Evolutionary conservation across 768 basidiomycete genomes (phyloP).

Genomic region (Leccinum longicurvipes): DNA sequence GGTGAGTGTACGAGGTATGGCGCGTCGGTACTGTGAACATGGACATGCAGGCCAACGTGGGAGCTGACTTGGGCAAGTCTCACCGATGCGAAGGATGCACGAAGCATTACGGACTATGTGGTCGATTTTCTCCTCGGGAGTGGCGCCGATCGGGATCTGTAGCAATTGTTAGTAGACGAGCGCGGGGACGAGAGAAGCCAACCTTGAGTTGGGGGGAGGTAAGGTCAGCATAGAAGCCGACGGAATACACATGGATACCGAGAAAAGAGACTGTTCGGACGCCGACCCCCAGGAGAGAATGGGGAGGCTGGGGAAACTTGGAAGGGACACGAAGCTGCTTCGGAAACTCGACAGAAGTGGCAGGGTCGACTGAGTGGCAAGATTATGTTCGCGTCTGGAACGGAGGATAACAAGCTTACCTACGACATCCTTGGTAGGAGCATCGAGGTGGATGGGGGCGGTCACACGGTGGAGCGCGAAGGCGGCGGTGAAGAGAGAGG

Average conservation of each 20-base stretch:
- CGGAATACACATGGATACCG: constrained; percentile 82
- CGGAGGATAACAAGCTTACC: constrained; percentile 11
- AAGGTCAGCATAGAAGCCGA: constrained; percentile 87
- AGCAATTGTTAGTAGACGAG: not conserved
- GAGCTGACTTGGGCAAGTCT: constrained; percentile 11
- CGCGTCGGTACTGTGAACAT: constrained; percentile 67
- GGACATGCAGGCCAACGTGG: not conserved
- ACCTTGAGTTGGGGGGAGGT: constrained; percentile 61
- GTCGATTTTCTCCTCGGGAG: constrained; percentile 67
- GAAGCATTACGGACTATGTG: constrained; percentile 64
- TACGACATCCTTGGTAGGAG: constrained; percentile 29
- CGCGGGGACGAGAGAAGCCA: constrained; percentile 7
- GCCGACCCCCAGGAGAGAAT: constrained; percentile 78
- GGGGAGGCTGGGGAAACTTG: constrained; percentile 55
- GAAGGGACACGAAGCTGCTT: constrained; percentile 60
- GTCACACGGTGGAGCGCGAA: constrained; percentile 25
- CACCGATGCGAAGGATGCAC: constrained; percentile 74
- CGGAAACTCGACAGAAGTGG: constrained; percentile 72
- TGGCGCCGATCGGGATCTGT: constrained; percentile 54
- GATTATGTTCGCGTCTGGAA: not conserved
- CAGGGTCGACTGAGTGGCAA: constrained; percentile 56
- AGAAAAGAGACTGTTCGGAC: constrained; percentile 89
- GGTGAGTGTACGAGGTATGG: constrained; percentile 70
- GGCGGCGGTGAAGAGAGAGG: constrained; percentile 31
- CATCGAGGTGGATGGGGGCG: constrained; percentile 44